These are phyloP conservation scores for Biscogniauxia marginata DNA, from an alignment of 2,329 filamentous ascomycete species.

Conservation along the genomic window DNA sequence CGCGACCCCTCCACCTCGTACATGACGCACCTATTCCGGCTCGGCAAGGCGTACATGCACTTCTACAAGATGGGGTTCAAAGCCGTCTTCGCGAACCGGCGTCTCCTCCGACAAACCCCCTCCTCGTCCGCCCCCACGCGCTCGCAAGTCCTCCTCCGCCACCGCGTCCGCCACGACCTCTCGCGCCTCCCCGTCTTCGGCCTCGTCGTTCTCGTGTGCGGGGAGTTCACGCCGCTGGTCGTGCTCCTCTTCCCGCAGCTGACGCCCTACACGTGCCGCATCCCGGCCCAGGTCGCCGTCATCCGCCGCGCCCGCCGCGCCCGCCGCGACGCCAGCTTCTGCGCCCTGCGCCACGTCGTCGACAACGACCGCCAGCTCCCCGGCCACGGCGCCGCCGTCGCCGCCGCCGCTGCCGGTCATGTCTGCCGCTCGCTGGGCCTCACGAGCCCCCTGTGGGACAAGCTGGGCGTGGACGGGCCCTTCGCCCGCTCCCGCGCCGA, in stretches of 20 bases:
- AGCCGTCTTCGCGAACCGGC: slow-evolving; percentile 68
- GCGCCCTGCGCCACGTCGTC: slow-evolving; percentile 34
- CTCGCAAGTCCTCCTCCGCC: slow-evolving; percentile 68
- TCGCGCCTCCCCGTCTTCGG: slow-evolving; percentile 77
- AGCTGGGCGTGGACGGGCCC: slow-evolving; percentile 46
- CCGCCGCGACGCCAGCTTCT: slow-evolving; percentile 50
- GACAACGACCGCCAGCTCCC: neutral
- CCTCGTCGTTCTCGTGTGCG: slow-evolving; percentile 72
- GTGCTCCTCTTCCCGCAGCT: slow-evolving; percentile 68
- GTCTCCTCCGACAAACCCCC: slow-evolving; percentile 45
- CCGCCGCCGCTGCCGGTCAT: slow-evolving; percentile 18
- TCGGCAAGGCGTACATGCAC: slow-evolving; percentile 71
- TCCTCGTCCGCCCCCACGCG: slow-evolving; percentile 50
- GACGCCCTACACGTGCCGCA: slow-evolving; percentile 79
- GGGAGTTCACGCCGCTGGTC: slow-evolving; percentile 82
- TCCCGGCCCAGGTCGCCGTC: slow-evolving; percentile 70
- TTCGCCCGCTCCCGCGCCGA: slow-evolving; percentile 55
- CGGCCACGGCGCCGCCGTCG: neutral
- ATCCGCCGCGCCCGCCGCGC: slow-evolving; percentile 52
- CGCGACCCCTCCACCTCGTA: slow-evolving; percentile 45
- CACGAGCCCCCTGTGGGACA: slow-evolving; percentile 49
- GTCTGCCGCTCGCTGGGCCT: slow-evolving; percentile 34
- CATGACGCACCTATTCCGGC: slow-evolving; percentile 53
- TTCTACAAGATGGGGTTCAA: slow-evolving; percentile 90
- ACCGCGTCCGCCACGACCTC: slow-evolving; percentile 69